Evolutionary conservation across 805 yeast genomes (phyloP).

Genomic region (Yamadazyma scolyti): DNA sequence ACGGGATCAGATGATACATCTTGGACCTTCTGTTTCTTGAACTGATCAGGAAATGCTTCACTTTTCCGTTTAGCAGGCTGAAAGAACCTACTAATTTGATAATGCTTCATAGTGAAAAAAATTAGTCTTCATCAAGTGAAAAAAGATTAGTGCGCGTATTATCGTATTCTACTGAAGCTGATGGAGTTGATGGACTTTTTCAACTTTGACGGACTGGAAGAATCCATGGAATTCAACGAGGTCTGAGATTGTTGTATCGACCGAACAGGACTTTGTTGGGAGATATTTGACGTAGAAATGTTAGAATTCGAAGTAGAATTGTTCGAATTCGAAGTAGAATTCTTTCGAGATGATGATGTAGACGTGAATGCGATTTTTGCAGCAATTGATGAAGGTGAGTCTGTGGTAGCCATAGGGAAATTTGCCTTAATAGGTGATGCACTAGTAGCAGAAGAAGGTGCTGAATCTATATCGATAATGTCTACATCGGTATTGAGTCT

Average conservation of each 20-base stretch:
- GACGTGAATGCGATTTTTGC: slow-evolving; percentile 23
- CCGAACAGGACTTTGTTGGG: too few species aligned
- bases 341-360: slow-evolving; percentile 12
- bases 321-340: slow-evolving; percentile 2
- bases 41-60: too few species aligned
- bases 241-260: too few species aligned
- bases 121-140: not conserved
- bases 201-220: slow-evolving; percentile 9
- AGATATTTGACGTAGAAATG: too few species aligned
- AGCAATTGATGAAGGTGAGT: slow-evolving; percentile 24
- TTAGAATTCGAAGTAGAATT: not conserved
- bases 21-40: too few species aligned
- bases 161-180: slow-evolving; percentile 13
- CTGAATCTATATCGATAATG: slow-evolving; percentile 8
- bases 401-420: slow-evolving; percentile 6
- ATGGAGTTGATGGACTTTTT: slow-evolving; percentile 13
- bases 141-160: slow-evolving; percentile 1
- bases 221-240: too few species aligned
- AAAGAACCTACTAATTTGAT: slow-evolving; percentile 9
- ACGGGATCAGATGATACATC: not conserved
- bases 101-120: slow-evolving; percentile 5
- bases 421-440: slow-evolving; percentile 10
- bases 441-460: slow-evolving; percentile 7
- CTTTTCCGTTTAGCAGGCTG: slow-evolving; percentile 6
- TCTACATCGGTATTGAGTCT: slow-evolving; percentile 12